Evolutionary conservation across 306 rosid genomes (phyloP).

Genomic region (Rosa lucieae): DNA sequence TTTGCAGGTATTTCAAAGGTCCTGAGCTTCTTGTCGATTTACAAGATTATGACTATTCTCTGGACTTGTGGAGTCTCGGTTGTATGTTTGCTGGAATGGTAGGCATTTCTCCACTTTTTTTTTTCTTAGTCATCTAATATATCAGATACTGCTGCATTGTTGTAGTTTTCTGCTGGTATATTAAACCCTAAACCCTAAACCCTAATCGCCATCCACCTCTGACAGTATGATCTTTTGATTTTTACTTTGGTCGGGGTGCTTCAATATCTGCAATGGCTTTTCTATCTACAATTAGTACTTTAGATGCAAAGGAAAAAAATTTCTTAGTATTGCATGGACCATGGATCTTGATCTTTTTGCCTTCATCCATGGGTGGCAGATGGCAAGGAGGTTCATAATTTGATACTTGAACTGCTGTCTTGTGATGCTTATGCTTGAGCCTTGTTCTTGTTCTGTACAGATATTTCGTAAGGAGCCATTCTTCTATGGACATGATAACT

Average conservation of each 20-base stretch:
- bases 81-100: slow-evolving; percentile 99
- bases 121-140: neutral
- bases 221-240: neutral
- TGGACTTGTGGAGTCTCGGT: slow-evolving; percentile 95
- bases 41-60: slow-evolving; percentile 91
- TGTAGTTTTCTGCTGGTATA: neutral
- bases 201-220: neutral
- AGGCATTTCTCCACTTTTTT: slow-evolving; percentile 29
- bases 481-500: slow-evolving; percentile 92
- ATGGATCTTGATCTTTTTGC: slow-evolving; percentile 33
- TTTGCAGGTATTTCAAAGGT: slow-evolving; percentile 87
- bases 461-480: slow-evolving; percentile 97
- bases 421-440: slow-evolving; percentile 40
- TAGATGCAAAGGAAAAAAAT: neutral
- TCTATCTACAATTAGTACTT: neutral
- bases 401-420: slow-evolving; percentile 22
- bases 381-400: slow-evolving; percentile 25
- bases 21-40: slow-evolving; percentile 98
- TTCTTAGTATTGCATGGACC: slow-evolving; percentile 8
- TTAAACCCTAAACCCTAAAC: neutral
- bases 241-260: neutral
- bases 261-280: slow-evolving; percentile 4
- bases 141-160: neutral
- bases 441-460: slow-evolving; percentile 50
- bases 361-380: slow-evolving; percentile 30